Percentiles rank a stretch among this genome's conserved stretches.
Conservation (phyloP, 1,284 basidiomycete species). For the Marasmius fiardii region DNA sequence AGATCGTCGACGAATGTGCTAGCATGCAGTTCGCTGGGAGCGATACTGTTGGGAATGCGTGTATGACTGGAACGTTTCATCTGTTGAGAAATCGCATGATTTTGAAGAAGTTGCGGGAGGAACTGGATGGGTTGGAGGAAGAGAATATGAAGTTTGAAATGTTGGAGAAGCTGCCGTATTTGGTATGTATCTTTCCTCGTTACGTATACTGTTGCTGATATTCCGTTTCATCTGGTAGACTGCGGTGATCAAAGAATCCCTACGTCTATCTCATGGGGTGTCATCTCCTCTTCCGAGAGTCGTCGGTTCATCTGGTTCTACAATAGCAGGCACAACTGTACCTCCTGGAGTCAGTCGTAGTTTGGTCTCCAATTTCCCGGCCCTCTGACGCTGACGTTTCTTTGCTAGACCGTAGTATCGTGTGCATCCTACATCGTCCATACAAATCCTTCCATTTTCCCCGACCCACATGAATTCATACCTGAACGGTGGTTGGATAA, state of each 20-base stretch:
- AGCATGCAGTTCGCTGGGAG: conserved; percentile 11
- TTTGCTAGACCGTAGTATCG: conserved; percentile 7
- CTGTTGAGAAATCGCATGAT: conserved; percentile 7
- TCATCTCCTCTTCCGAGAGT: conserved; percentile 8
- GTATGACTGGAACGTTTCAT: conserved; percentile 12
- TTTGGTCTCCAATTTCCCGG: neutral
- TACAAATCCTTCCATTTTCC: conserved; percentile 8
- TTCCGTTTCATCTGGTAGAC: neutral
- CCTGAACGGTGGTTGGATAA: conserved; percentile 11
- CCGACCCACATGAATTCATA: conserved; percentile 5
- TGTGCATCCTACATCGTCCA: conserved; percentile 8
- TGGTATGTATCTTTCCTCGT: conserved; percentile 8
- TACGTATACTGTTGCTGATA: neutral
- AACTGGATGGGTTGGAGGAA: conserved; percentile 14
- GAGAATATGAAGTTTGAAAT: conserved; percentile 3
- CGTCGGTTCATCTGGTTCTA: neutral
- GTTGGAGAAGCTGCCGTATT: conserved; percentile 18
- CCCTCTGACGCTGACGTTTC: neutral
- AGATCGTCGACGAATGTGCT: conserved; percentile 16
- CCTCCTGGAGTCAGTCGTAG: conserved; percentile 7
- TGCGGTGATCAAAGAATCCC: conserved; percentile 13
- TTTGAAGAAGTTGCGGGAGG: conserved; percentile 4
- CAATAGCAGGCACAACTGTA: conserved; percentile 8
- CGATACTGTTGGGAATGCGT: conserved; percentile 14
- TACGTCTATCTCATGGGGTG: conserved; percentile 9